These are phyloP conservation scores for Aureobasidium vineae DNA, from an alignment of 2,329 filamentous ascomycete species.

Conservation along the genomic window DNA sequence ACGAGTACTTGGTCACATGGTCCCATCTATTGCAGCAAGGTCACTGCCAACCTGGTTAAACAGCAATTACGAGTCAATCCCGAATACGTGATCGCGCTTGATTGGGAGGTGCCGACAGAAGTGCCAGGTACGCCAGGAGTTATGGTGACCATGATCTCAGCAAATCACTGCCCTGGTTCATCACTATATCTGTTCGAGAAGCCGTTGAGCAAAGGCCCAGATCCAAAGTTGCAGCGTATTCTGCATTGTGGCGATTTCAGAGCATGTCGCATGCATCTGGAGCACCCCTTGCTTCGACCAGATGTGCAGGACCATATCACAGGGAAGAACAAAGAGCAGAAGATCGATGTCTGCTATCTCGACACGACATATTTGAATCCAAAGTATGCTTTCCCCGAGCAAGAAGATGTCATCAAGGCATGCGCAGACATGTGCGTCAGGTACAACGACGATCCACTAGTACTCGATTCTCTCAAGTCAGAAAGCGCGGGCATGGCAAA, in stretches of 20 bases:
- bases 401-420: constrained; percentile 80
- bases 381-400: constrained; percentile 88
- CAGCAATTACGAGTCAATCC: constrained; percentile 82
- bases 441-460: constrained; percentile 64
- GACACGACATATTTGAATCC: constrained; percentile 97
- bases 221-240: constrained; percentile 68
- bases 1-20: constrained; percentile 88
- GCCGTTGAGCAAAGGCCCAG: constrained; percentile 58
- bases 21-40: constrained; percentile 92
- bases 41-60: constrained; percentile 85
- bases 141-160: constrained; percentile 88
- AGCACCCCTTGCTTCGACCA: constrained; percentile 77
- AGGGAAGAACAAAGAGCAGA: constrained; percentile 73
- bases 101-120: constrained; percentile 77
- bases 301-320: constrained; percentile 67
- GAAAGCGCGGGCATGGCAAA: constrained; percentile 59
- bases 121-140: constrained; percentile 81
- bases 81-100: constrained; percentile 78
- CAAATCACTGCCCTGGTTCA: constrained; percentile 95
- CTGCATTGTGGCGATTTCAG: constrained; percentile 96
- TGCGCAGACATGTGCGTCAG: constrained; percentile 86
- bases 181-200: constrained; percentile 94
- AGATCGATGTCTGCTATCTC: constrained; percentile 92
- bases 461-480: constrained; percentile 55
- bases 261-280: constrained; percentile 79